These are phyloP conservation scores for Boletus sp. DNA, from an alignment of 1,284 basidiomycete genomes.

Conservation along the genomic window DNA sequence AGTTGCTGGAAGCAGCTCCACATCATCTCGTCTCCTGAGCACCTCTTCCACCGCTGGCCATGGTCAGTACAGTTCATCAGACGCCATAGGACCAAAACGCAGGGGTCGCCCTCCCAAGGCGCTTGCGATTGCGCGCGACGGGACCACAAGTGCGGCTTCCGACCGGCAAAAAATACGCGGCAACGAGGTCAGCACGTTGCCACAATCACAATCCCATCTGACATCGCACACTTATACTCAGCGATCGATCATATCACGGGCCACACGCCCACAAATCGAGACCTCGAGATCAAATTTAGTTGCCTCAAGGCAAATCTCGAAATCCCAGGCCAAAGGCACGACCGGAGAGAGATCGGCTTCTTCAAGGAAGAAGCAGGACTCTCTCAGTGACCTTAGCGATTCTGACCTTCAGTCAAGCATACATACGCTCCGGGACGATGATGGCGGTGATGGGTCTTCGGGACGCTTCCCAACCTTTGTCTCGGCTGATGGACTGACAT, in stretches of 20 bases:
- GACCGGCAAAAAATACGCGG: constrained; percentile 21
- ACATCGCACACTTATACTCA: constrained; percentile 25
- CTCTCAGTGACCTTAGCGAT: constrained; percentile 36
- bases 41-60: constrained; percentile 28
- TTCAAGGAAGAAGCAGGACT: constrained; percentile 32
- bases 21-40: constrained; percentile 8
- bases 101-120: constrained; percentile 57
- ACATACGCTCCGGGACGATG: constrained; percentile 21
- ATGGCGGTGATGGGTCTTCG: constrained; percentile 39
- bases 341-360: constrained; percentile 39
- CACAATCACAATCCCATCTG: constrained; percentile 37
- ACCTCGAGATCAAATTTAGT: constrained; percentile 34
- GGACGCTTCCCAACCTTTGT: constrained; percentile 66
- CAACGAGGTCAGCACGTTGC: constrained; percentile 35
- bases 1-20: constrained; percentile 21
- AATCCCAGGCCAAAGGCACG: constrained; percentile 40
- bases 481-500: constrained; percentile 56
- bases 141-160: constrained; percentile 23
- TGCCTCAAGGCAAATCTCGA: constrained; percentile 33
- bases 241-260: constrained; percentile 25
- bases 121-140: constrained; percentile 27
- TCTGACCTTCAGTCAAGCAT: constrained; percentile 25
- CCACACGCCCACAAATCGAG: constrained; percentile 23
- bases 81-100: constrained; percentile 45
- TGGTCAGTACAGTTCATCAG: constrained; percentile 22